Conservation (phyloP, 2,329 filamentous ascomycete species). For the Chaetothyriales sp. region DNA sequence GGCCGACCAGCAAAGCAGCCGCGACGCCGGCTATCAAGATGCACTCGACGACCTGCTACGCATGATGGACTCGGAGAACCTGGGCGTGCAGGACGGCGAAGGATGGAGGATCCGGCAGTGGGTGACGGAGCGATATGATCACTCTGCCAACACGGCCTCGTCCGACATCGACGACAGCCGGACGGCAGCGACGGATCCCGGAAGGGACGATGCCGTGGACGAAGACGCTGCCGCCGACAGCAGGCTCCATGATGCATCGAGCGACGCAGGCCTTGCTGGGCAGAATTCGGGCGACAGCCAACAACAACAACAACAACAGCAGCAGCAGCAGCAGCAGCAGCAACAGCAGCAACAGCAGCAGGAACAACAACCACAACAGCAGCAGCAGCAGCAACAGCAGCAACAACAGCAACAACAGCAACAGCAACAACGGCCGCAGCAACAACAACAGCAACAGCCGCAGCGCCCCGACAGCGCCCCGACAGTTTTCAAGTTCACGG, state of each 20-base stretch:
- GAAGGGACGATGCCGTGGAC: slow-evolving; percentile 23
- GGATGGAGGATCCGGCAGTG: slow-evolving; percentile 53
- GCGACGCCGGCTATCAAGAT: slow-evolving; percentile 79
- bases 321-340: slow-evolving; percentile 2
- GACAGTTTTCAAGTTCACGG: slow-evolving; percentile 13
- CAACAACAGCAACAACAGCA: slow-evolving; percentile 18
- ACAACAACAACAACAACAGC: slow-evolving; percentile 17
- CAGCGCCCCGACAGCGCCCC: not conserved
- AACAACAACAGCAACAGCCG: slow-evolving; percentile 5
- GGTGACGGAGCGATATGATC: slow-evolving; percentile 37
- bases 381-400: slow-evolving; percentile 20
- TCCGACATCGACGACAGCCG: slow-evolving; percentile 33
- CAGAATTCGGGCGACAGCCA: slow-evolving; percentile 21
- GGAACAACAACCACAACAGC: slow-evolving; percentile 23
- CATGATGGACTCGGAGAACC: slow-evolving; percentile 69
- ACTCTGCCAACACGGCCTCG: slow-evolving; percentile 19
- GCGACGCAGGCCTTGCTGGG: slow-evolving; percentile 5
- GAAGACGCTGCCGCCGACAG: slow-evolving; percentile 11
- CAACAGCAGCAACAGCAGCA: slow-evolving; percentile 11
- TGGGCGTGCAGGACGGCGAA: slow-evolving; percentile 68
- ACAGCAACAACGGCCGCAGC: slow-evolving; percentile 23
- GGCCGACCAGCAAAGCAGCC: slow-evolving; percentile 59
- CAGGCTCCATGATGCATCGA: slow-evolving; percentile 19
- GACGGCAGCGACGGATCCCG: slow-evolving; percentile 24
- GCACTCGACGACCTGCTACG: slow-evolving; percentile 78